Percentiles rank a stretch among this genome's conserved stretches.
Conservation (phyloP, 176 grass and related monocot species). For the Triticum aestivum region IWGSC_CS_RefSeq_v2.1 NC_057800.1:349094037-349094536, state of each 20-base stretch:
- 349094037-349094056: too few species aligned
- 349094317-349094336: not conserved
- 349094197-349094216: constrained; percentile 57
- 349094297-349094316: not conserved
- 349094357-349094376: not conserved
- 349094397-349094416: not conserved
- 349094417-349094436: too few species aligned
- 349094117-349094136: not conserved
- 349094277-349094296: not conserved
- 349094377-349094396: not conserved
- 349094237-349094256: constrained; percentile 50
- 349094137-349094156: not conserved
- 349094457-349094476: not conserved
- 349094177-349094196: constrained; percentile 23
- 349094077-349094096: too few species aligned
- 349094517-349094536: constrained; percentile 26
- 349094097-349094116: not conserved
- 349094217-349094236: constrained; percentile 31
- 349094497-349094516: not conserved
- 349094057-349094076: too few species aligned
- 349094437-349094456: too few species aligned
- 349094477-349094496: not conserved
- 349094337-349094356: not conserved
- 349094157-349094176: constrained; percentile 19
- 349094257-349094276: constrained; percentile 24